Percentiles rank a stretch among this genome's conserved stretches.
Evolutionary conservation across 1,284 basidiomycete species (phyloP).

Genomic region (Flammula alnicola): DNA sequence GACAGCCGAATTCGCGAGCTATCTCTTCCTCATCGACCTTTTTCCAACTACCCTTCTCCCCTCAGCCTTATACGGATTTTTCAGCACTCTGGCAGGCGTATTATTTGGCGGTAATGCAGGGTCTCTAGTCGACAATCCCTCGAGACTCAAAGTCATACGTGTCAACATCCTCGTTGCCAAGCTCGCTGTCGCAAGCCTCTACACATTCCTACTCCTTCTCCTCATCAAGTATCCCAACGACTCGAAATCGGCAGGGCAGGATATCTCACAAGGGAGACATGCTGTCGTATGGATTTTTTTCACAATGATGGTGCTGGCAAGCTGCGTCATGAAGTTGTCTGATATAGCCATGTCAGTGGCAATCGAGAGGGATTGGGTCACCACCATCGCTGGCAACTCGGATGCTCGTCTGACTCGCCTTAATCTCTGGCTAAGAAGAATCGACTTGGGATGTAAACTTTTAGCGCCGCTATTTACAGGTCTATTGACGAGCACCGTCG

Average conservation of each 20-base stretch:
- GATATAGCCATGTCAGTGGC: constrained; percentile 52
- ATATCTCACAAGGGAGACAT: constrained; percentile 11
- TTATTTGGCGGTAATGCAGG: constrained; percentile 48
- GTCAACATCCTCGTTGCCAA: constrained; percentile 50
- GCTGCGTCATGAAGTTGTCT: constrained; percentile 46
- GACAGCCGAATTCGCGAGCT: constrained; percentile 50
- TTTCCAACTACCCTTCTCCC: too few relatives aligned
- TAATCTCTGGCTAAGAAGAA: constrained; percentile 50
- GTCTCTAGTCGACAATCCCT: constrained; percentile 47
- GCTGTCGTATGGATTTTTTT: constrained; percentile 22
- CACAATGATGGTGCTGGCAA: constrained; percentile 44
- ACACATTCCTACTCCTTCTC: constrained; percentile 36
- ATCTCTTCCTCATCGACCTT: constrained; percentile 52
- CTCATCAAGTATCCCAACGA: constrained; percentile 23
- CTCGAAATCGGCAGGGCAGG: constrained; percentile 14
- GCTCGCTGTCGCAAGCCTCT: constrained; percentile 41
- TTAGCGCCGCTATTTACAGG: constrained; percentile 53
- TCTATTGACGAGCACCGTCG: too few relatives aligned
- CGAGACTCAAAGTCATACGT: constrained; percentile 49
- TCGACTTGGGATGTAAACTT: constrained; percentile 58
- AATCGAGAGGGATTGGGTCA: constrained; percentile 64
- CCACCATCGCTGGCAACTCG: constrained; percentile 29
- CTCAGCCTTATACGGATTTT: constrained; percentile 48
- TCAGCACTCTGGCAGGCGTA: constrained; percentile 33
- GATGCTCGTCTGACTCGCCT: constrained; percentile 36